phyloP scores from a whole-genome alignment of 306 rosid genomes.

The Abrus precatorius region DNA sequence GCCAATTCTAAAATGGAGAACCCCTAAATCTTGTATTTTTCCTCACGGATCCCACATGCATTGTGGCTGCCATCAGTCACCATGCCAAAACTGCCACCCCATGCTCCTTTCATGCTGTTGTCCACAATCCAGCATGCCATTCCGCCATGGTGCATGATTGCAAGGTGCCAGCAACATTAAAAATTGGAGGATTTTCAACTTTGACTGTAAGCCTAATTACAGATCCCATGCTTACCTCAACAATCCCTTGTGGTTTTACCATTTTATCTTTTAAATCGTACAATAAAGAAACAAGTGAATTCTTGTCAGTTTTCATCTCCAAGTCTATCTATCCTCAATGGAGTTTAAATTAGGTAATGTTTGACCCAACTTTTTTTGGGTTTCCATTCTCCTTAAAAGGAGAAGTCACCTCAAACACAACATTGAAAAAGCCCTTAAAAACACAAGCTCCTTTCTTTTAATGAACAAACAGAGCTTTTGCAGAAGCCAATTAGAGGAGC shows the following conservation, averaged over 20 bases:
- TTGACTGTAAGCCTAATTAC: neutral
- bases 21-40: no score
- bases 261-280: neutral
- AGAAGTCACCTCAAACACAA: neutral
- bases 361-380: neutral
- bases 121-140: no score
- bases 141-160: no score
- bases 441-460: neutral
- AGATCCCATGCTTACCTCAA: neutral
- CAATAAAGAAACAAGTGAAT: neutral
- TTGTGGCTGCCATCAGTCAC: no score
- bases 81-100: no score
- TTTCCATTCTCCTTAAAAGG: neutral
- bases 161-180: no score
- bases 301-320: neutral
- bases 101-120: no score
- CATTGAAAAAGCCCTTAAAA: neutral
- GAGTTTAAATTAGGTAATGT: neutral
- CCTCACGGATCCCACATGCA: no score
- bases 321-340: neutral
- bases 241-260: neutral
- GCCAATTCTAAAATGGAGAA: no score
- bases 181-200: neutral
- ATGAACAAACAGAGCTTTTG: neutral
- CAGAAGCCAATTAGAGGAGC: neutral